Evolutionary conservation across 495 filamentous ascomycete species (phyloP).

Genomic region (Penicillium bialowiezense): DNA sequence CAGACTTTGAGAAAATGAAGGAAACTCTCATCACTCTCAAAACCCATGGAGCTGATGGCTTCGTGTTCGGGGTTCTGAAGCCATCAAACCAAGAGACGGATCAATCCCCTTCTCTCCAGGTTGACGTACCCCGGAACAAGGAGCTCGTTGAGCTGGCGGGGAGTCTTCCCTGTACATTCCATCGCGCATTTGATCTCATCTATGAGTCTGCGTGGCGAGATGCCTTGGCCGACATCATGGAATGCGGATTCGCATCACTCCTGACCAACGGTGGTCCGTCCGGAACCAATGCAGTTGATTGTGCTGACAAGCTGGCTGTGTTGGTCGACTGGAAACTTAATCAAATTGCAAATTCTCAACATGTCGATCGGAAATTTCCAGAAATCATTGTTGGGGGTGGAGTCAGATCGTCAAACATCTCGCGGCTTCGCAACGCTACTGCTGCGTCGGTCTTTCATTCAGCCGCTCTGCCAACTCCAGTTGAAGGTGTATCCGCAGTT

Average conservation of each 20-base stretch:
- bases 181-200: conserved; percentile 50
- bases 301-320: conserved; percentile 10
- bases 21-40: conserved; percentile 31
- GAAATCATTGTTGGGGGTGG: conserved; percentile 39
- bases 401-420: conserved; percentile 37
- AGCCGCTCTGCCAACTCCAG: conserved; percentile 24
- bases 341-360: background rate
- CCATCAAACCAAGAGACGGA: background rate
- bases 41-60: conserved; percentile 37
- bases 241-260: conserved; percentile 44
- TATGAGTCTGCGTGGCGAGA: conserved; percentile 23
- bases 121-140: conserved; percentile 37
- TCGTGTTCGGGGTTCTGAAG: conserved; percentile 49
- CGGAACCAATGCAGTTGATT: conserved; percentile 16
- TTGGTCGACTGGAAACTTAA: conserved; percentile 1
- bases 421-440: conserved; percentile 20
- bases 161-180: conserved; percentile 50
- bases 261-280: conserved; percentile 46
- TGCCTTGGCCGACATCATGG: conserved; percentile 29
- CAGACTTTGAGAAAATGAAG: conserved; percentile 42
- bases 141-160: conserved; percentile 38
- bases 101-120: background rate
- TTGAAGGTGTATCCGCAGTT: background rate
- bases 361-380: background rate
- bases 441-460: conserved; percentile 36